A percentile compares a stretch with the other conserved stretches of the same genome.
Conservation (phyloP, 1,284 basidiomycete genomes). For the Blastosporella zonata region DNA sequence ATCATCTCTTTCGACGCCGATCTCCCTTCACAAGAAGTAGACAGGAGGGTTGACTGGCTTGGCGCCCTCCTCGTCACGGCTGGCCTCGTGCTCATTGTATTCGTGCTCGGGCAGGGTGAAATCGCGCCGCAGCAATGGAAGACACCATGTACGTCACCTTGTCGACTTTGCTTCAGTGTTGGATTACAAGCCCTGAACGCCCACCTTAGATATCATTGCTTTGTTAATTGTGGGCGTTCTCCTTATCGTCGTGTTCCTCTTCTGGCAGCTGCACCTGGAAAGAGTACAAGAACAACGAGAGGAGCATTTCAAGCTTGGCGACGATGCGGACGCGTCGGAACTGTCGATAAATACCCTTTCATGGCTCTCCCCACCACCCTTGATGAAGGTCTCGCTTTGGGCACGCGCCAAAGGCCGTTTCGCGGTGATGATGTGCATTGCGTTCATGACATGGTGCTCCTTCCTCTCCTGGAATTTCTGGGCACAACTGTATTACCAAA, state of each 20-base stretch:
- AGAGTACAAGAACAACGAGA: slow-evolving; percentile 25
- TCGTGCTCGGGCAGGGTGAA: slow-evolving; percentile 75
- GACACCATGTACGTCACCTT: slow-evolving; percentile 58
- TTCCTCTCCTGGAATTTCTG: slow-evolving; percentile 60
- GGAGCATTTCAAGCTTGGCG: background rate
- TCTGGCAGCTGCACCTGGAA: slow-evolving; percentile 70
- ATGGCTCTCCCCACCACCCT: slow-evolving; percentile 53
- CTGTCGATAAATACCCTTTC: slow-evolving; percentile 22
- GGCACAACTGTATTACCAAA: slow-evolving; percentile 70
- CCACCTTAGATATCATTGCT: slow-evolving; percentile 49
- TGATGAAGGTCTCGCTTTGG: slow-evolving; percentile 76
- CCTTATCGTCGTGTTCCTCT: slow-evolving; percentile 56
- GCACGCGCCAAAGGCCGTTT: slow-evolving; percentile 62
- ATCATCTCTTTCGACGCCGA: slow-evolving; percentile 55
- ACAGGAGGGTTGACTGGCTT: slow-evolving; percentile 77
- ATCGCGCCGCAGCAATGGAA: slow-evolving; percentile 71
- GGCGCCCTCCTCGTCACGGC: slow-evolving; percentile 74
- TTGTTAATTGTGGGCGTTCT: slow-evolving; percentile 64
- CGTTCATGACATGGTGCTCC: slow-evolving; percentile 66
- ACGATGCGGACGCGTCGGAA: background rate
- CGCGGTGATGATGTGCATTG: slow-evolving; percentile 63
- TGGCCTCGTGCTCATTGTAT: slow-evolving; percentile 77
- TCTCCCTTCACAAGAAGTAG: slow-evolving; percentile 40
- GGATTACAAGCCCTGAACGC: background rate
- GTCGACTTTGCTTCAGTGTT: background rate